Evolutionary conservation across 202 grass and related monocot genomes (phyloP), one percentile per base, ranked within the genome.

Genomic region (Thinopyrum obtusiflorum): DNA sequence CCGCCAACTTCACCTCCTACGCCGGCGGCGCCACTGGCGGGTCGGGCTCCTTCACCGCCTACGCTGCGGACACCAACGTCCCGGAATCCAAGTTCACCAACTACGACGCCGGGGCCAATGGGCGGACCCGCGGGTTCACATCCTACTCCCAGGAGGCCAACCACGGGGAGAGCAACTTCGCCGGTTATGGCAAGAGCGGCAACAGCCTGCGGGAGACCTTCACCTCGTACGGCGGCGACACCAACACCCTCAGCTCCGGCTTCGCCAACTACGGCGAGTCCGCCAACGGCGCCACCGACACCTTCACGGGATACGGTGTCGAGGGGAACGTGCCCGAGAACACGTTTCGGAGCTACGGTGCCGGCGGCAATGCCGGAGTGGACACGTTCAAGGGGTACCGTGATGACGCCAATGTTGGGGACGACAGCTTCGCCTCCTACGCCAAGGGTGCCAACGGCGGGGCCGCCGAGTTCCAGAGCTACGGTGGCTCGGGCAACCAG

Each of bases 1-100:
- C 92, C 37, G 28, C 86, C 68, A 94, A 94, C 88, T 97, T 97
- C 90, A 91, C 92, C 68, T 92, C 90, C 28, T 97, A 97, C 46
- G 90, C 84, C 46, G 80, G 62, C 33, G 82, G 79, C n/a, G 86
- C 94, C 46, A 97, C 88, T 2, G 92, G 92, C 8, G 92, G 92
- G 0, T 76, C 90, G 2, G 88, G 92, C 11, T 76, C 67, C 32
- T 97, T 97, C 82, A 0, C 88, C 15, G 5, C 86, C 21, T 97
- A 97, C 84, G 92, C 88, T 40, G 76, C 78, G 18, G 82, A 66
- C 4, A 84, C 68, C 81, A 97, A 97, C 86, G 86, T 84, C 10
- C 90, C 94, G 68, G 81, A 86, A 77, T 86, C 88, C 73, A 86
- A 79, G 73, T 97, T 97, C 86, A 86, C 79, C 82, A 89, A 86